phyloP scores from a whole-genome alignment of 768 basidiomycete species.

The Kwoniella pini region DNA sequence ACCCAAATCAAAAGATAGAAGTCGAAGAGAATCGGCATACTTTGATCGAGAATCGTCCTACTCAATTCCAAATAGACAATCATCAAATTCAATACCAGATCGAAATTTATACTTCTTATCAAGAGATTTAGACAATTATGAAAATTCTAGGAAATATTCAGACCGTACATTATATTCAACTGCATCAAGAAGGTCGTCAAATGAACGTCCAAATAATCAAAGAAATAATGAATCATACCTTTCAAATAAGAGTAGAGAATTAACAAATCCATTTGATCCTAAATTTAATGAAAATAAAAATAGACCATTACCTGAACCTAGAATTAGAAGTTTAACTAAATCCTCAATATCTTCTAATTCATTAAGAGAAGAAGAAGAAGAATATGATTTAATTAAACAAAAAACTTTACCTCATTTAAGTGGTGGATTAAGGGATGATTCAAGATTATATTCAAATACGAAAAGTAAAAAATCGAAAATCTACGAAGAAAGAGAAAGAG shows the following conservation, averaged over 20 bases:
- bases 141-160: no score
- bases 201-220: not conserved
- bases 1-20: no score
- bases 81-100: no score
- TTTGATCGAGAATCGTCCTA: no score
- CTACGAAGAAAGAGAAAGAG: not conserved
- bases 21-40: no score
- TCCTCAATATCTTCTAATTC: not conserved
- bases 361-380: not conserved
- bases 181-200: not conserved
- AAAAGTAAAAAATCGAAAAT: not conserved
- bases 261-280: conserved; percentile 13
- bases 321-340: conserved; percentile 8
- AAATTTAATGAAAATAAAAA: not conserved
- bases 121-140: no score
- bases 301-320: conserved; percentile 11
- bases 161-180: not conserved
- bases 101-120: no score
- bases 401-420: conserved; percentile 10
- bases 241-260: no score
- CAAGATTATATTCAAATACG: not conserved
- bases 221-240: conserved; percentile 6
- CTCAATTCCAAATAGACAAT: no score
- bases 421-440: conserved; percentile 10
- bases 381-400: not conserved